These are phyloP conservation scores for Cucumis melo DNA, from an alignment of 306 rosid species.

Conservation along the genomic window DNA sequence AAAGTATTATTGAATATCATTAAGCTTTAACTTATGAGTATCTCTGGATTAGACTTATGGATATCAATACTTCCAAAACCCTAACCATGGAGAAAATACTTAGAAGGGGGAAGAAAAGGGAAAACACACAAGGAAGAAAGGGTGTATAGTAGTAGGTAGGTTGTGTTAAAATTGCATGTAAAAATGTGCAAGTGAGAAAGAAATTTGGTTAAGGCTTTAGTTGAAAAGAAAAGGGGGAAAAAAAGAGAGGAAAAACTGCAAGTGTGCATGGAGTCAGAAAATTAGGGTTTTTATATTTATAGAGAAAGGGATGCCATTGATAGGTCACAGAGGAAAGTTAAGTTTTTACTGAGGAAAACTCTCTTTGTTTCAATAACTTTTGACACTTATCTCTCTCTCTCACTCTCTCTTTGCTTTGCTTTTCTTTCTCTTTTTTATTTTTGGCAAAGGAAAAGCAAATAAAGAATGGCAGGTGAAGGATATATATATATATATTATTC, in stretches of 20 bases:
- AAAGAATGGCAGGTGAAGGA: not conserved
- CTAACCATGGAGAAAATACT: not conserved
- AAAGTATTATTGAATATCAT: no score
- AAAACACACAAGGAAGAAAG: not conserved
- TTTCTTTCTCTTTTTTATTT: not conserved
- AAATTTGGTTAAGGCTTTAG: no score
- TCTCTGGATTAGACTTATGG: no score
- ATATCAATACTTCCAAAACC: no score
- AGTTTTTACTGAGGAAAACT: not conserved
- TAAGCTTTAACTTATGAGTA: no score
- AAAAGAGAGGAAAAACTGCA: no score
- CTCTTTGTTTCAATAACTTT: not conserved
- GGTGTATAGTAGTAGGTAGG: not conserved
- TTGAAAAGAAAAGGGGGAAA: no score
- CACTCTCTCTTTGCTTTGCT: no score
- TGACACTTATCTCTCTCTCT: not conserved
- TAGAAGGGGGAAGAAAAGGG: not conserved
- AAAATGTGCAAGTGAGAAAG: not conserved
- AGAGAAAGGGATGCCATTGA: not conserved
- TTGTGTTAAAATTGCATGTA: not conserved
- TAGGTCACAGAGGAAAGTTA: not conserved
- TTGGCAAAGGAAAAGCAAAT: not conserved
- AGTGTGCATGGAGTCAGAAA: not conserved
- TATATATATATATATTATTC: no score
- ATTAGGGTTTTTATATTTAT: not conserved